Percentiles rank a stretch among this genome's conserved stretches.
Conservation (phyloP, 106 monocot species). For the Agapanthus africanus region DNA sequence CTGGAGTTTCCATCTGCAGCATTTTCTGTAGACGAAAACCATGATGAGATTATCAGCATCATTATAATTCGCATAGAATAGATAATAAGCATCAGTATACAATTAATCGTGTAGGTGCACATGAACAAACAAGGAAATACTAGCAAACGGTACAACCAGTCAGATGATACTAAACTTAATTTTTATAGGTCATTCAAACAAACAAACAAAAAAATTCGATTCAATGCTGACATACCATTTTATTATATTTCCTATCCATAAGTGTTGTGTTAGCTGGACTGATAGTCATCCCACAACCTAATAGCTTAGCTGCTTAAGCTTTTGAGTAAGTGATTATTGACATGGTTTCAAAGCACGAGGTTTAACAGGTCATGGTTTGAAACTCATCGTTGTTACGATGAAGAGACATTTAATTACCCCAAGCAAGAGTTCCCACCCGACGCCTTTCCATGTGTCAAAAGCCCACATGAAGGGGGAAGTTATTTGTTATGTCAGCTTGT, state of each 20-base stretch:
- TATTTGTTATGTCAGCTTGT: too few relatives aligned
- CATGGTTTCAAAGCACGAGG: too few relatives aligned
- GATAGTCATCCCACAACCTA: too few relatives aligned
- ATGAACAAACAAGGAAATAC: background rate
- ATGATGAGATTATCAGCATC: background rate
- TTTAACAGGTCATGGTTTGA: too few relatives aligned
- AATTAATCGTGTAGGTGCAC: background rate
- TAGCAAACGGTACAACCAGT: background rate
- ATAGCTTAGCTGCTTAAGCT: too few relatives aligned
- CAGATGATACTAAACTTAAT: background rate
- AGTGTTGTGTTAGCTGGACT: too few relatives aligned
- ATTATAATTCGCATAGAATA: background rate
- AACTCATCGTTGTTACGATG: too few relatives aligned
- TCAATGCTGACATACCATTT: background rate
- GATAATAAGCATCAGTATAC: background rate
- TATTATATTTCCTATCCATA: background rate
- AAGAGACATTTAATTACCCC: too few relatives aligned
- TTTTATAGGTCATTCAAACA: background rate
- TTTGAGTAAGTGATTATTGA: too few relatives aligned
- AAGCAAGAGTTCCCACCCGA: too few relatives aligned
- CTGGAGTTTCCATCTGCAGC: conserved; percentile 50
- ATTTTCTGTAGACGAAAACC: conserved; percentile 35
- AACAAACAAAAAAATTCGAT: background rate
- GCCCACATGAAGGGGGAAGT: too few relatives aligned
- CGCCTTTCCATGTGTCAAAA: too few relatives aligned